Evolutionary conservation across 345 rosid species (phyloP).

Genomic region (Ceriops decandra): DNA sequence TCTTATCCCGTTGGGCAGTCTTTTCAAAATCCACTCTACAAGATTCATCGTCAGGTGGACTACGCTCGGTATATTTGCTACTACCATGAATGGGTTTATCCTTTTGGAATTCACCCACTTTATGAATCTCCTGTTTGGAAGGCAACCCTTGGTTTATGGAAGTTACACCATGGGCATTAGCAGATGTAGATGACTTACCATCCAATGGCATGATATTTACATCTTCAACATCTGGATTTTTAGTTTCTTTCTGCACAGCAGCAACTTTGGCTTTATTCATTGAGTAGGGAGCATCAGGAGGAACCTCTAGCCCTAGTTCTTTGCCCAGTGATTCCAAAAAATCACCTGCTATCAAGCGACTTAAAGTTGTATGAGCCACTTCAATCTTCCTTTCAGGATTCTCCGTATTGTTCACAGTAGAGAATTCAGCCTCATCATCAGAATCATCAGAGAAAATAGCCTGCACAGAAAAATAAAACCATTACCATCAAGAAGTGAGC

Average conservation of each 20-base stretch:
- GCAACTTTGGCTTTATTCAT: constrained; percentile 22
- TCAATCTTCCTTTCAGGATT: constrained; percentile 62
- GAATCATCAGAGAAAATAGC: constrained; percentile 95
- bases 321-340: constrained; percentile 88
- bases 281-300: constrained; percentile 50
- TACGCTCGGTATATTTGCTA: constrained; percentile 14
- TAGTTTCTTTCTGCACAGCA: constrained; percentile 29
- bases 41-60: constrained; percentile 25
- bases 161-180: constrained; percentile 8
- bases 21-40: constrained; percentile 11
- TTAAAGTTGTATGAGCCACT: constrained; percentile 74
- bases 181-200: constrained; percentile 13
- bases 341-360: constrained; percentile 89
- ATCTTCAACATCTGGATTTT: constrained; percentile 19
- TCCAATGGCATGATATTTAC: constrained; percentile 16
- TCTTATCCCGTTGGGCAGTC: constrained; percentile 28
- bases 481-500: not conserved
- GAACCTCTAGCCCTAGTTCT: constrained; percentile 94
- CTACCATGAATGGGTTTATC: constrained; percentile 11
- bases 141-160: constrained; percentile 10
- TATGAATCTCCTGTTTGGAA: constrained; percentile 16
- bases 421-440: constrained; percentile 58
- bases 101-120: constrained; percentile 24
- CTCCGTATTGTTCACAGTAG: constrained; percentile 32
- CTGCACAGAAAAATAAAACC: constrained; percentile 31